Evolutionary conservation across 140 eudicot species (phyloP).

Genomic region (Oenanthe javanica): DNA sequence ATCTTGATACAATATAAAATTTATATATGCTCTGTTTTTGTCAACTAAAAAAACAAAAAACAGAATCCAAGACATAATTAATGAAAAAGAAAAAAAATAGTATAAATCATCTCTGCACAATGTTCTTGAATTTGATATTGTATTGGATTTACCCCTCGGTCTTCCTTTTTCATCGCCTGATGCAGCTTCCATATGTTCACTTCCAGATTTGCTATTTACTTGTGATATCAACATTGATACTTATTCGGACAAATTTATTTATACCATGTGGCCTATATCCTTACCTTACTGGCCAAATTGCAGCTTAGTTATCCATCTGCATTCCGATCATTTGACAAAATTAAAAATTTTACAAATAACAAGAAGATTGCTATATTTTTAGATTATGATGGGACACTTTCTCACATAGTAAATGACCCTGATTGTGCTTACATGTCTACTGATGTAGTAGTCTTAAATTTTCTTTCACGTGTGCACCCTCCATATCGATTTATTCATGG

Average conservation of each 20-base stretch:
- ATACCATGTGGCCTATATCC: background rate
- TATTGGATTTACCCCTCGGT: too few relatives aligned
- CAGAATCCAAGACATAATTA: too few relatives aligned
- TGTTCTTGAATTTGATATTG: too few relatives aligned
- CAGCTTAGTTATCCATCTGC: constrained; percentile 91
- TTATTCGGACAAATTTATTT: background rate
- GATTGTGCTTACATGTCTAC: constrained; percentile 81
- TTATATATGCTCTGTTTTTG: too few relatives aligned
- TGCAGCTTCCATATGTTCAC: too few relatives aligned
- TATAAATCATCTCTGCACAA: too few relatives aligned
- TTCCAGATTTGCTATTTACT: background rate
- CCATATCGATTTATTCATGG: background rate
- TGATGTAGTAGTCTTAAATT: constrained; percentile 36
- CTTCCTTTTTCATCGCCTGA: too few relatives aligned
- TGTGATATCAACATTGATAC: background rate
- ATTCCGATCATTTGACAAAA: constrained; percentile 44
- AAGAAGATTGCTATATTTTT: constrained; percentile 62
- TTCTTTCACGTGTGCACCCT: background rate
- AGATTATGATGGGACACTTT: constrained; percentile 91
- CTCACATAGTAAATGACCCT: constrained; percentile 92
- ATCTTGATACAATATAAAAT: background rate
- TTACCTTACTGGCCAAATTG: background rate
- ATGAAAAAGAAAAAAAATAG: too few relatives aligned
- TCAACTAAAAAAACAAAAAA: too few relatives aligned
- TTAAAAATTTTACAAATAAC: constrained; percentile 35